phyloP scores from a whole-genome alignment of 2,329 filamentous ascomycete species.

The Pyrenophora tritici-repentis region DNA sequence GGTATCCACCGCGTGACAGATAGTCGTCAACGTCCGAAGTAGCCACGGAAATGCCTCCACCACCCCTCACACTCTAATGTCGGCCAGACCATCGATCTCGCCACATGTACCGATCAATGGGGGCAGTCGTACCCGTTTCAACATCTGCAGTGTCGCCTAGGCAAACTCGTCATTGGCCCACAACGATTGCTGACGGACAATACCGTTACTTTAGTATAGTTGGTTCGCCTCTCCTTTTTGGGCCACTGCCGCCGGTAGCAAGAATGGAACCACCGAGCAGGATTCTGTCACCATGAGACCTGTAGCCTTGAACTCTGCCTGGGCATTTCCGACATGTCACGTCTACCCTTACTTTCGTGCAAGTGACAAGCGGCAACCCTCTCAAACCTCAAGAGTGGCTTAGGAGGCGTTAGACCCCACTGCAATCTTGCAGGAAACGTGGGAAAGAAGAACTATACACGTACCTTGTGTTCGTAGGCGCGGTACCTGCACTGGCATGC shows the following conservation, averaged over 20 bases:
- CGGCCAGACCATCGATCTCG: constrained; percentile 11
- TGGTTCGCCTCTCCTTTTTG: constrained; percentile 14
- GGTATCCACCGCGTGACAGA: constrained; percentile 12
- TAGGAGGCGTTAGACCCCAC: not conserved
- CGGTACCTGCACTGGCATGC: constrained; percentile 1
- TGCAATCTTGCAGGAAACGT: not conserved
- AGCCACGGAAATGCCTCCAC: not conserved
- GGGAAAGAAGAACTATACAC: constrained; percentile 5
- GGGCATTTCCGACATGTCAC: not conserved
- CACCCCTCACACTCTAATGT: constrained; percentile 9
- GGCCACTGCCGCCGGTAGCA: constrained; percentile 5
- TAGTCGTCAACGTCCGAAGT: constrained; percentile 5
- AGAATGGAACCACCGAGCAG: not conserved
- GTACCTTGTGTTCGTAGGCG: constrained; percentile 4
- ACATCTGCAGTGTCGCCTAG: constrained; percentile 17
- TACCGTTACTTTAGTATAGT: not conserved
- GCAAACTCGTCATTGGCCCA: constrained; percentile 6
- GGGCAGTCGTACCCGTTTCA: constrained; percentile 14
- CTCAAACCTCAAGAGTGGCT: no score
- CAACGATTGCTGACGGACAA: constrained; percentile 1
- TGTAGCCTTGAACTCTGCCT: not conserved
- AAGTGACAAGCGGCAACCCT: no score
- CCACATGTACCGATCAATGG: constrained; percentile 11
- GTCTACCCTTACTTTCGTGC: no score
- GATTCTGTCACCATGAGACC: constrained; percentile 5